phyloP scores from a whole-genome alignment of 148 eudicot species.

The Bassia scoparia region DNA sequence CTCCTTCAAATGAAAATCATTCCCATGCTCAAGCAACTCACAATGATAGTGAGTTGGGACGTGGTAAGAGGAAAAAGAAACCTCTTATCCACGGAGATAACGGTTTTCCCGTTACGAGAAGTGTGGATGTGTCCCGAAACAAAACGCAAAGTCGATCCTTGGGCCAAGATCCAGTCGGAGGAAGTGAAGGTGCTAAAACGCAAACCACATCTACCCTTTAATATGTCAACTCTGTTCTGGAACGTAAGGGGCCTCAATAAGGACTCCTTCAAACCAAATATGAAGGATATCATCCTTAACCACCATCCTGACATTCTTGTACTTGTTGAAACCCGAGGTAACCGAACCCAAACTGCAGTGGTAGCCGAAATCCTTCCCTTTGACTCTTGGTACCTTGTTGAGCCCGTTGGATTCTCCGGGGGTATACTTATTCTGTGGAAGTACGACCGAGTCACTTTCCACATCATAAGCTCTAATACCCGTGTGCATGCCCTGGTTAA shows the following conservation, averaged over 20 bases:
- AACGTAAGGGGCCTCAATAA: neutral
- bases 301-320: neutral
- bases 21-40: neutral
- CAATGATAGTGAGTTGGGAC: neutral
- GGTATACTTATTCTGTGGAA: neutral
- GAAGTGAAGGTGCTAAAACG: neutral
- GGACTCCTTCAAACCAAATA: neutral
- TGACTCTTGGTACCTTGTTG: neutral
- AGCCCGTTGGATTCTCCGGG: neutral
- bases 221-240: neutral
- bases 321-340: neutral
- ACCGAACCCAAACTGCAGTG: neutral
- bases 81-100: neutral
- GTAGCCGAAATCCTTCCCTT: neutral
- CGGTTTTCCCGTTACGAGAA: neutral
- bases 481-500: neutral
- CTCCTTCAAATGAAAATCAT: neutral
- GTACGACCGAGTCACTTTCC: too few relatives aligned
- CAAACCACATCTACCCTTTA: neutral
- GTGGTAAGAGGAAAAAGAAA: neutral
- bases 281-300: too few relatives aligned
- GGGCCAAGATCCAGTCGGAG: neutral
- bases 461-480: too few relatives aligned
- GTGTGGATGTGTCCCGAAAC: neutral
- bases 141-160: neutral